These are phyloP conservation scores for Rosellinia necatrix DNA, from an alignment of 2,329 filamentous ascomycete genomes.

Conservation along the genomic window DNA sequence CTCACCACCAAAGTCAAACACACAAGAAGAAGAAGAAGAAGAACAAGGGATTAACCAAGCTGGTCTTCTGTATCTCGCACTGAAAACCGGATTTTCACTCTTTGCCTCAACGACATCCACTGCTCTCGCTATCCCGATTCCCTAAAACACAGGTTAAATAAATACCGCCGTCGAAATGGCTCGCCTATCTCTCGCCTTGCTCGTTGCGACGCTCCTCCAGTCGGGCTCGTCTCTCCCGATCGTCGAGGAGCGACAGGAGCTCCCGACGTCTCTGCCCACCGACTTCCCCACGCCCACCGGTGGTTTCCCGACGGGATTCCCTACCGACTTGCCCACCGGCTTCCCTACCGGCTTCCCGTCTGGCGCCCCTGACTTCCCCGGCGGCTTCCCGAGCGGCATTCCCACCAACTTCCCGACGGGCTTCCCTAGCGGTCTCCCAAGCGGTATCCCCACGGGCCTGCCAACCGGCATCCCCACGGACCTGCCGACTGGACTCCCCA, in stretches of 20 bases:
- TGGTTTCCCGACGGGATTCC: background rate
- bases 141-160: constrained; percentile 2
- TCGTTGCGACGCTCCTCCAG: constrained; percentile 23
- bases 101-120: background rate
- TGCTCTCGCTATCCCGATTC: background rate
- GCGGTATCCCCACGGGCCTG: background rate
- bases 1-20: background rate
- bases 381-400: too few species aligned
- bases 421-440: too few species aligned
- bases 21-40: background rate
- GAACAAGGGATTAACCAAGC: too few species aligned
- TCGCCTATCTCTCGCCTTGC: constrained; percentile 21
- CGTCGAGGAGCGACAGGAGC: constrained; percentile 17
- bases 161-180: constrained; percentile 18
- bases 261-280: constrained; percentile 1
- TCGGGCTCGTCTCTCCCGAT: constrained; percentile 16
- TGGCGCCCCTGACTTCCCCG: too few species aligned
- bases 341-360: background rate
- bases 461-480: constrained; percentile 1
- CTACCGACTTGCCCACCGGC: background rate
- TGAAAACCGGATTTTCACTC: constrained; percentile 5
- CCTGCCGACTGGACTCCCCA: background rate
- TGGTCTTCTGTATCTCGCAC: constrained; percentile 20
- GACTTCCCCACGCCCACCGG: background rate
- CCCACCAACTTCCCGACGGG: too few species aligned